Evolutionary conservation across 202 grass and related monocot genomes (phyloP).

Genomic region (Setaria viridis): DNA sequence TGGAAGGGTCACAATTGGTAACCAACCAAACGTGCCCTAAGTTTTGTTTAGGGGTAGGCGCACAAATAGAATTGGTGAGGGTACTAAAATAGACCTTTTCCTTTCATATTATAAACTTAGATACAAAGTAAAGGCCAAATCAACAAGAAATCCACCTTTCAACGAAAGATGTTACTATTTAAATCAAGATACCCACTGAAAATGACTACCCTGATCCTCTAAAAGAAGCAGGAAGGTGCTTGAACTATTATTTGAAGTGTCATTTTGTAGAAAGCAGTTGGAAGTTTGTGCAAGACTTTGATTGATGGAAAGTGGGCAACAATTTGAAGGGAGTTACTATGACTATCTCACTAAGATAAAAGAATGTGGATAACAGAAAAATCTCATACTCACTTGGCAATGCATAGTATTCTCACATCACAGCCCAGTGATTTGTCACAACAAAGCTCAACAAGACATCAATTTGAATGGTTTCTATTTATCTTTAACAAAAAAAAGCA

Average conservation of each 20-base stretch:
- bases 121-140: background rate
- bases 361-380: background rate
- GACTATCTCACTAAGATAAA: background rate
- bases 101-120: background rate
- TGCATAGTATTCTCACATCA: background rate
- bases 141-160: background rate
- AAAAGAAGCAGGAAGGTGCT: background rate
- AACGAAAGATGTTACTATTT: background rate
- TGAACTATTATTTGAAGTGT: background rate
- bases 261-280: background rate
- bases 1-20: too few relatives aligned
- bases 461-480: too few relatives aligned
- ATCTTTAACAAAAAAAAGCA: too few relatives aligned
- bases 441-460: too few relatives aligned
- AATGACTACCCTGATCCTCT: background rate
- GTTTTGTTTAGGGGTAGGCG: too few relatives aligned
- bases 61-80: too few relatives aligned
- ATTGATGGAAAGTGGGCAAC: background rate
- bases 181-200: background rate
- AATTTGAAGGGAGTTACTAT: background rate
- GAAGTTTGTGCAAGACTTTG: background rate
- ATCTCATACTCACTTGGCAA: background rate
- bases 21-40: too few relatives aligned
- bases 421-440: background rate
- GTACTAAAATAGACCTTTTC: too few relatives aligned